Percentiles rank a stretch among this genome's conserved stretches.
These are phyloP conservation scores for Pisolithus sp. DNA, from an alignment of 768 basidiomycete species.

Conservation along the genomic window DNA sequence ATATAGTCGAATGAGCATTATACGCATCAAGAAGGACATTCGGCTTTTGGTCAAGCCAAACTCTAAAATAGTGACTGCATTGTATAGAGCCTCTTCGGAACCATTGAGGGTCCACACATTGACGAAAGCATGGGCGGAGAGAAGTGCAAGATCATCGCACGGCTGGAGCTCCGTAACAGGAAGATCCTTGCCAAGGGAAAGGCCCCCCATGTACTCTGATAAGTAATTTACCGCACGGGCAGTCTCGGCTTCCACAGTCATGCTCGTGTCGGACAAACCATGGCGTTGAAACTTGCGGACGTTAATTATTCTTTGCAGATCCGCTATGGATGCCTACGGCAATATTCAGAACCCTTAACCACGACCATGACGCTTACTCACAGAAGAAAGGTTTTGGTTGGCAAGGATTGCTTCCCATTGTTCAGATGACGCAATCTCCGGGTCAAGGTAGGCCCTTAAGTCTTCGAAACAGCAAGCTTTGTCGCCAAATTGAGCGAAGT, in stretches of 20 bases:
- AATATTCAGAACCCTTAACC: slow-evolving; percentile 6
- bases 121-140: slow-evolving; percentile 65
- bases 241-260: slow-evolving; percentile 53
- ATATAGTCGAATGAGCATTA: slow-evolving; percentile 76
- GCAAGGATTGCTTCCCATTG: slow-evolving; percentile 53
- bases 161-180: slow-evolving; percentile 78
- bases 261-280: slow-evolving; percentile 41
- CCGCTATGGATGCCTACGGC: slow-evolving; percentile 42
- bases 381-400: slow-evolving; percentile 41
- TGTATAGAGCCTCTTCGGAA: slow-evolving; percentile 54
- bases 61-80: slow-evolving; percentile 62
- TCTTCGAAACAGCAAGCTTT: slow-evolving; percentile 89
- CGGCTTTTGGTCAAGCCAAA: slow-evolving; percentile 66
- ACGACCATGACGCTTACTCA: slow-evolving; percentile 26
- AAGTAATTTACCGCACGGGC: slow-evolving; percentile 46
- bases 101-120: slow-evolving; percentile 53
- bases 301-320: slow-evolving; percentile 67
- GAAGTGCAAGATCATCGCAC: slow-evolving; percentile 75
- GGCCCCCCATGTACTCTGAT: slow-evolving; percentile 56
- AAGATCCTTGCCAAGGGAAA: slow-evolving; percentile 60
- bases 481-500: slow-evolving; percentile 67
- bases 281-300: slow-evolving; percentile 68
- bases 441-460: slow-evolving; percentile 55
- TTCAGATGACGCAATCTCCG: slow-evolving; percentile 41
- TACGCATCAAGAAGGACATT: slow-evolving; percentile 70